These are phyloP conservation scores for Excoecaria agallocha DNA, from an alignment of 345 rosid genomes.

Conservation along the genomic window DNA sequence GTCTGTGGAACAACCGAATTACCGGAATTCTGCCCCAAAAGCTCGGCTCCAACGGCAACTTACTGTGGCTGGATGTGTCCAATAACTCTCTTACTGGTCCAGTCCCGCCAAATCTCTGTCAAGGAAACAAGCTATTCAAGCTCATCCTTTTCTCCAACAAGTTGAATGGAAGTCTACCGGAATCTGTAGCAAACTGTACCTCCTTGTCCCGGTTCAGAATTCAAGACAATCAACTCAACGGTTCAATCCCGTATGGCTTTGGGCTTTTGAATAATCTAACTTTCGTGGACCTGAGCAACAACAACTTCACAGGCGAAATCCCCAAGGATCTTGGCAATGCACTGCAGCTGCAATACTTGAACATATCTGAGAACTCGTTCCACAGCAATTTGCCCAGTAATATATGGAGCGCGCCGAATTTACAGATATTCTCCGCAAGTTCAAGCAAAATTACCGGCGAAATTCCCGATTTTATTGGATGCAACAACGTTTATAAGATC, in stretches of 20 bases:
- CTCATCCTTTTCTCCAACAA: constrained; percentile 85
- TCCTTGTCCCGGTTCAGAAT: constrained; percentile 61
- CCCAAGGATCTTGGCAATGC: constrained; percentile 70
- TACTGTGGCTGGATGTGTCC: constrained; percentile 63
- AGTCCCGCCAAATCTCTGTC: constrained; percentile 69
- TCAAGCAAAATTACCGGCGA: constrained; percentile 48
- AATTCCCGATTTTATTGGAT: constrained; percentile 71
- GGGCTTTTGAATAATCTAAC: constrained; percentile 61
- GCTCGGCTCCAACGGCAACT: constrained; percentile 69
- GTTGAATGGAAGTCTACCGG: constrained; percentile 50
- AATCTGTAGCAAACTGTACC: constrained; percentile 52
- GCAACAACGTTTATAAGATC: constrained; percentile 65
- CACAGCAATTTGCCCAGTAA: constrained; percentile 42
- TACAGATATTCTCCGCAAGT: constrained; percentile 73
- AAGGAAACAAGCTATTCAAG: constrained; percentile 67
- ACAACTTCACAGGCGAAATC: constrained; percentile 61
- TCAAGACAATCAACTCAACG: constrained; percentile 65
- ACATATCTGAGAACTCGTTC: constrained; percentile 68
- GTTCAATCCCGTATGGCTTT: constrained; percentile 69
- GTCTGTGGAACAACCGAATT: constrained; percentile 69
- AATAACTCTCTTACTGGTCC: constrained; percentile 70
- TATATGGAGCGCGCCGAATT: constrained; percentile 64
- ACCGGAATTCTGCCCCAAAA: constrained; percentile 66
- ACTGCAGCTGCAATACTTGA: constrained; percentile 57
- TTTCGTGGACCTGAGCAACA: constrained; percentile 66